Conservation (phyloP, 2,329 filamentous ascomycete genomes). For the Madurella mycetomatis region DNA sequence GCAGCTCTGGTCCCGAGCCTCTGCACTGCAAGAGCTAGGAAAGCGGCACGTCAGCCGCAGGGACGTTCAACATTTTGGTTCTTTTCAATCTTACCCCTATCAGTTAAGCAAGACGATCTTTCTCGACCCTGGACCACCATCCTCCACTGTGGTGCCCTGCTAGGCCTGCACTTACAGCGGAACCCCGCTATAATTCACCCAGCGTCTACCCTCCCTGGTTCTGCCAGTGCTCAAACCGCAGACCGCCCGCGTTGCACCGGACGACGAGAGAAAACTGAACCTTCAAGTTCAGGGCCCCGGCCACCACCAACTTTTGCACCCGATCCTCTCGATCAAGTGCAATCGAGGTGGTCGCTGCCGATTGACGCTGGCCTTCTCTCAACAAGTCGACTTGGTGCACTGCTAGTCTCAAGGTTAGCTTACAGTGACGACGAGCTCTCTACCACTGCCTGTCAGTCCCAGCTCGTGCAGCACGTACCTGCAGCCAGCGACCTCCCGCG, state of each 20-base stretch:
- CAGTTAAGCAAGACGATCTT: not conserved
- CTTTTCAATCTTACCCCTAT: not conserved
- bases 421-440: slow-evolving; percentile 12
- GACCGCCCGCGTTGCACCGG: slow-evolving; percentile 30
- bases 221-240: slow-evolving; percentile 22
- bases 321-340: slow-evolving; percentile 9
- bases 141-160: not conserved
- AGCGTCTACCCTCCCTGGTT: slow-evolving; percentile 19
- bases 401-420: slow-evolving; percentile 14
- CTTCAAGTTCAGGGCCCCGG: slow-evolving; percentile 15
- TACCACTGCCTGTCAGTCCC: not conserved
- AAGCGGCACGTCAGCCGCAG: slow-evolving; percentile 12
- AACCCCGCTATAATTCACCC: slow-evolving; percentile 24
- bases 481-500: not conserved
- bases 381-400: not conserved
- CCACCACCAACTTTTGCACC: slow-evolving; percentile 17
- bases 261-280: slow-evolving; percentile 27
- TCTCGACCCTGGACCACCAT: not conserved
- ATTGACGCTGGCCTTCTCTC: slow-evolving; percentile 15
- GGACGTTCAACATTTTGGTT: not conserved
- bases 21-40: slow-evolving; percentile 9
- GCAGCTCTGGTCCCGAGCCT: not conserved
- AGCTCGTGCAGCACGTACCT: not conserved
- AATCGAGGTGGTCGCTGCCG: slow-evolving; percentile 13
- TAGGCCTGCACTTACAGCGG: slow-evolving; percentile 15